phyloP scores from a whole-genome alignment of 2,329 filamentous ascomycete species.

The Cercospora sojina region DNA sequence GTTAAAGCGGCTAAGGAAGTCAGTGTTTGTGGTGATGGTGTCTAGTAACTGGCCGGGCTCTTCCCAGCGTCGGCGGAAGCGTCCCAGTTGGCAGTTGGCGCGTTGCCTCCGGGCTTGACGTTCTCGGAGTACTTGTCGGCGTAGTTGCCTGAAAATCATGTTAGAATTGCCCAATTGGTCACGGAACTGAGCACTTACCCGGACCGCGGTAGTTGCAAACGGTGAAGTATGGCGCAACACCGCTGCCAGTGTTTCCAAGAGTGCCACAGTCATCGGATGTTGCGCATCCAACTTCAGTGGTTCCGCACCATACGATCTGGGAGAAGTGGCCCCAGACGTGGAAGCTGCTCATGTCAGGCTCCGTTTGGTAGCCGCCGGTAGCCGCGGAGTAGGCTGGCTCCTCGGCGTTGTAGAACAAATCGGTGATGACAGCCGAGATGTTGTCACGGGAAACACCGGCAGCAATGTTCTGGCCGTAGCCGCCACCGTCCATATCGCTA shows the following conservation, averaged over 20 bases:
- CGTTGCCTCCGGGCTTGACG: slow-evolving; percentile 46
- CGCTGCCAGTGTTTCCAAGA: slow-evolving; percentile 45
- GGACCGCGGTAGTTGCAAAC: slow-evolving; percentile 83
- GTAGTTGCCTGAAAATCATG: slow-evolving; percentile 52
- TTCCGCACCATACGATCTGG: slow-evolving; percentile 69
- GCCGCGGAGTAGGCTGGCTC: slow-evolving; percentile 49
- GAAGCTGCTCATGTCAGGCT: slow-evolving; percentile 63
- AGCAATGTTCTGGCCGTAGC: slow-evolving; percentile 92
- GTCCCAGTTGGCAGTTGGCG: slow-evolving; percentile 40
- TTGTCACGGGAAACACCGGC: slow-evolving; percentile 59
- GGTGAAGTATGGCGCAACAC: slow-evolving; percentile 63
- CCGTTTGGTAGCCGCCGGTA: neutral
- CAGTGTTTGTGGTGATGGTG: neutral
- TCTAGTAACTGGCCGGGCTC: neutral
- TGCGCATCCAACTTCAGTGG: slow-evolving; percentile 63
- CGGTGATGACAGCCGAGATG: slow-evolving; percentile 67
- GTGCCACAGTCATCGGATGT: slow-evolving; percentile 58
- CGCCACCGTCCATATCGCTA: slow-evolving; percentile 58
- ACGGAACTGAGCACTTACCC: slow-evolving; percentile 54
- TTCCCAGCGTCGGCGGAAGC: neutral
- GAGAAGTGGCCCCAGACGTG: slow-evolving; percentile 71
- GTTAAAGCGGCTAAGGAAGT: slow-evolving; percentile 16
- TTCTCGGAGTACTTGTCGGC: slow-evolving; percentile 55
- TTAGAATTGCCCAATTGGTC: neutral
- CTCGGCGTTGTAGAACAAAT: slow-evolving; percentile 89